These are phyloP conservation scores for Amaranthus cruentus DNA, from an alignment of 148 eudicot species.

Conservation along the genomic window DNA sequence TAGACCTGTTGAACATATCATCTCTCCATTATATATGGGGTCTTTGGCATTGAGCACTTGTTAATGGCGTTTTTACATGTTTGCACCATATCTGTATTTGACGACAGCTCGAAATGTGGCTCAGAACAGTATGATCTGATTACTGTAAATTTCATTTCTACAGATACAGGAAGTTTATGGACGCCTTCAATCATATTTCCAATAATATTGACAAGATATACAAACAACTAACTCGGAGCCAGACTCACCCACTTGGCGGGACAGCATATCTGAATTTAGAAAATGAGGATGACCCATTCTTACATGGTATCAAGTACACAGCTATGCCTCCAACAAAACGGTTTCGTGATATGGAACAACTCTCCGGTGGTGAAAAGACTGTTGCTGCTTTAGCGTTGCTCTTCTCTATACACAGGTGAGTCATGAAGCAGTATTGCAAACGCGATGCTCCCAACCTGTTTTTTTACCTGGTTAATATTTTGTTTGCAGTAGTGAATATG, in stretches of 20 bases:
- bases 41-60: not conserved
- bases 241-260: conserved; percentile 87
- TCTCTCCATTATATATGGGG: not conserved
- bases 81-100: not conserved
- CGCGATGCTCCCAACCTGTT: not conserved
- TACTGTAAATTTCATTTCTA: not conserved
- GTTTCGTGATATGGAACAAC: conserved; percentile 93
- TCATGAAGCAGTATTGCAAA: not conserved
- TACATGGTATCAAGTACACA: conserved; percentile 80
- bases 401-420: conserved; percentile 90
- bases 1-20: not conserved
- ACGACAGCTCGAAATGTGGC: not conserved
- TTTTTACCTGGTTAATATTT: not conserved
- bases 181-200: conserved; percentile 84
- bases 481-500: not conserved
- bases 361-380: conserved; percentile 99
- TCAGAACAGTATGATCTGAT: not conserved
- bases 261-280: conserved; percentile 91
- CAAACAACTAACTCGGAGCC: conserved; percentile 90
- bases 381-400: conserved; percentile 98
- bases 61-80: not conserved
- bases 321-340: conserved; percentile 99
- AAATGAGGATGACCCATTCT: conserved; percentile 87
- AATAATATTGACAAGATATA: conserved; percentile 84
- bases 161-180: conserved; percentile 79